Evolutionary conservation across 2,329 filamentous ascomycete genomes (phyloP), one percentile per base, ranked within the genome.

Genomic region (Aspergillus floridensis): DNA sequence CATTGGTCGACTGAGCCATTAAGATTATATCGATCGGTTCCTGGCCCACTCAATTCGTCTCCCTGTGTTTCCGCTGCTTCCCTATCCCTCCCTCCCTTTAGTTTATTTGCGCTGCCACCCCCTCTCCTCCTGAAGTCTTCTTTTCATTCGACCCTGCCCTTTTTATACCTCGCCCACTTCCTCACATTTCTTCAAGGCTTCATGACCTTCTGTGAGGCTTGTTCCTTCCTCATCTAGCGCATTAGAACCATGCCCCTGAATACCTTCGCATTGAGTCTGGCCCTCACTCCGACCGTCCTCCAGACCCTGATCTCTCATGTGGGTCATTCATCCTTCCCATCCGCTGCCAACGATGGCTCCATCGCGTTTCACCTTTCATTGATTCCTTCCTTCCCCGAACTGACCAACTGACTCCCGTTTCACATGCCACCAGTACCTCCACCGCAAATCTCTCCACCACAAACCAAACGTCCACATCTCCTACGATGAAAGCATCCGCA

Each of bases 381-480:
- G 6, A 14, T 31, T 11, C 4, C n/a, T 51, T 48, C 54, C 38
- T 16, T 29, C 7, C 26, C 32, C 32, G 5, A 35, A 35, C 32
- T 35, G 32, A 35, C 32, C 35, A 58, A 35, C 19, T 32, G 24
- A 49, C 53, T 29, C 48, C 57, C 48, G 41, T 49, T 60, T 61
- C 24, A 64, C 58, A 58, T 48, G 53, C 53, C 31, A n/a, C 22
- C 58, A 95, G 89, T 97, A 95, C 76, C 81, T 96, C 61, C 89
- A 96, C 70, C 88, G 90, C 64, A 90, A 89, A 70, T 84, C 86
- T 1, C 82, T 89, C 31, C 86, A 84, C 62, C 82, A 93, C 65
- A 93, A 93, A 63, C 93, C 93, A 0, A 96, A 91, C 1, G 90
- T 90, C 1, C 91, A 96, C 74, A 87, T 99, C 58, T 93, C 92